Evolutionary conservation across 495 filamentous ascomycete genomes (phyloP).

Genomic region (Sphaerosporella brunnea): DNA sequence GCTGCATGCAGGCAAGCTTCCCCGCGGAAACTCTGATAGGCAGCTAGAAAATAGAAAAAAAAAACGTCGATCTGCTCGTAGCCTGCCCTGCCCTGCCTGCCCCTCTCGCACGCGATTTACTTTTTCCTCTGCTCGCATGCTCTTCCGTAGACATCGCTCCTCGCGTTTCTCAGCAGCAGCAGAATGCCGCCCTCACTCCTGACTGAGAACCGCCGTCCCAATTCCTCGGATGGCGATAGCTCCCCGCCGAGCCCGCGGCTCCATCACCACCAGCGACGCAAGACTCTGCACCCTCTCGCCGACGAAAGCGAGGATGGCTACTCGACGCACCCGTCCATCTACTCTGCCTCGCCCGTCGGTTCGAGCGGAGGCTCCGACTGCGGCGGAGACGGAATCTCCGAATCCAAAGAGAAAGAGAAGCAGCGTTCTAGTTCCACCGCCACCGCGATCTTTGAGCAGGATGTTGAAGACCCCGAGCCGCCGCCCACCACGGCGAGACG

Average conservation of each 20-base stretch:
- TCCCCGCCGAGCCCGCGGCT: constrained; percentile 10
- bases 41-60: no score
- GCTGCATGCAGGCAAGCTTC: no score
- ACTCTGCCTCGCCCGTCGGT: constrained; percentile 25
- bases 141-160: no score
- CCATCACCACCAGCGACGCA: constrained; percentile 17
- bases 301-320: constrained; percentile 26
- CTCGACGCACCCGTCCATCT: constrained; percentile 24
- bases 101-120: no score
- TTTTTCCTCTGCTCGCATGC: no score
- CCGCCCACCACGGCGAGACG: constrained; percentile 7
- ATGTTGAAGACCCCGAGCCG: constrained; percentile 5
- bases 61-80: no score
- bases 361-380: constrained; percentile 16
- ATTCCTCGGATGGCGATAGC: not conserved
- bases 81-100: no score
- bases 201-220: not conserved
- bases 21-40: no score
- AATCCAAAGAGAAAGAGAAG: not conserved
- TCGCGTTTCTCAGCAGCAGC: no score
- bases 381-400: constrained; percentile 1
- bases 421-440: constrained; percentile 12
- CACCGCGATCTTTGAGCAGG: constrained; percentile 9
- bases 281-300: constrained; percentile 15
- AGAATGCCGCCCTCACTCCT: not conserved